Evolutionary conservation across 2,329 filamentous ascomycete genomes (phyloP), one percentile per base, ranked within the genome.

Genomic region (Leptographium wingfieldii): DNA sequence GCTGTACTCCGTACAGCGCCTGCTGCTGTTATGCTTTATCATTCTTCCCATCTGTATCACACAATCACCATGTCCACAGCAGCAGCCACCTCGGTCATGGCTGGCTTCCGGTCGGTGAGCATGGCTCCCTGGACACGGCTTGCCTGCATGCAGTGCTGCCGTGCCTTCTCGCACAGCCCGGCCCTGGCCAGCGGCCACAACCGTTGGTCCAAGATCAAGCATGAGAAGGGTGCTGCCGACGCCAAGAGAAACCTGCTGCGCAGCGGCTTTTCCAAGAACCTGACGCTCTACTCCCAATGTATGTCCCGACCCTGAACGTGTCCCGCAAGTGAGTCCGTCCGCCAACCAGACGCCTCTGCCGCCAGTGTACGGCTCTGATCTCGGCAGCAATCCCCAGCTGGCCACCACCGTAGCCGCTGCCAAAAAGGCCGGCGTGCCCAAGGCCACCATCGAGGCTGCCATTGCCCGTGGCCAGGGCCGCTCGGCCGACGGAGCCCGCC

Each of bases 121-220:
- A 38, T 38, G n/a, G 31, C 56, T n/a, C 55, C 58, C 58, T 55
- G 59, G 59, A 35, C 12, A 6, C 58, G 60, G 27, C 60, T 61
- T 4, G 60, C 78, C 64, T 83, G 80, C 65, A 72, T 71, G 48
- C 72, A 72, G 71, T 81, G 77, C 64, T 69, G 73, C 60, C 79
- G 80, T 59, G 68, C 71, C 43, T 77, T 86, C 62, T 71, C 71
- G 59, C 75, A 75, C 19, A 77, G 75, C 19, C 65, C 76, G 10
- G 61, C 67, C 9, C 68, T 73, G 16, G 73, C 74, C 62, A 85
- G 87, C 29, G 91, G 91, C 16, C 91, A 96, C 74, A 96, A 87
- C 73, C 88, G 91, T 71, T 99, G 94, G 94, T 91, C 90, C 61
- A 95, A 94, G 69, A 97, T 96, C 74, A 89, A 87, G 69, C 94